Evolutionary conservation across 345 rosid genomes (phyloP).

Genomic region (Arabis alpina): DNA sequence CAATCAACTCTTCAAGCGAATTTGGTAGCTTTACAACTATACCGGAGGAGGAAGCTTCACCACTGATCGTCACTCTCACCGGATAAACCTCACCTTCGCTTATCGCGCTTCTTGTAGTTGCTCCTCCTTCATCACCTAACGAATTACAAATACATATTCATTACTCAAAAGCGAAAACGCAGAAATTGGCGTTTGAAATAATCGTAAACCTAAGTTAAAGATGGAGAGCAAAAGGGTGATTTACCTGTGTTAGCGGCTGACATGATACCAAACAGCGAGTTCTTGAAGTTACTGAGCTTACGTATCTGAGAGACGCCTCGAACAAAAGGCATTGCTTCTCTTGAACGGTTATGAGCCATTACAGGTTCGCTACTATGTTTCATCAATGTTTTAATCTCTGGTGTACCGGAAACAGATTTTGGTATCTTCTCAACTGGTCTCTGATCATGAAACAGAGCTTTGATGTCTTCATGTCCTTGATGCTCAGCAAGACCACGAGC

Average conservation of each 20-base stretch:
- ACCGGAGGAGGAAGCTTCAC: constrained; percentile 50
- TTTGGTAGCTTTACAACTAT: constrained; percentile 67
- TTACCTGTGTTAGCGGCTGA: constrained; percentile 70
- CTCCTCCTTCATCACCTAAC: constrained; percentile 34
- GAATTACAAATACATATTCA: background rate
- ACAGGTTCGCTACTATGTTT: constrained; percentile 67
- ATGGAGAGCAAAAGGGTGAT: constrained; percentile 18
- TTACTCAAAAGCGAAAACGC: background rate
- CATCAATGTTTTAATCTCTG: constrained; percentile 43
- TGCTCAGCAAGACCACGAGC: constrained; percentile 72
- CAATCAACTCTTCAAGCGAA: constrained; percentile 60
- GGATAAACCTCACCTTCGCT: constrained; percentile 33
- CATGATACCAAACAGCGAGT: constrained; percentile 80
- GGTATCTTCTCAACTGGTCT: constrained; percentile 36
- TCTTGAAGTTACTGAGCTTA: constrained; percentile 53
- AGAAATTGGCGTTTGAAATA: background rate
- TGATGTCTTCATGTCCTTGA: constrained; percentile 78
- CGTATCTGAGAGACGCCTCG: constrained; percentile 46
- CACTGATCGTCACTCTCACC: constrained; percentile 64
- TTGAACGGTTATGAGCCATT: constrained; percentile 46
- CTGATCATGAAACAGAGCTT: constrained; percentile 46
- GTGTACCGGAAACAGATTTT: constrained; percentile 4
- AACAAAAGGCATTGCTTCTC: constrained; percentile 50
- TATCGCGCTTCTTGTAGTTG: constrained; percentile 11
- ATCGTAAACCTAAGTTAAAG: background rate